A percentile compares a stretch with the other conserved stretches of the same genome.
Conservation (phyloP, 441 rosid species). For the Lepidium campestre region DNA sequence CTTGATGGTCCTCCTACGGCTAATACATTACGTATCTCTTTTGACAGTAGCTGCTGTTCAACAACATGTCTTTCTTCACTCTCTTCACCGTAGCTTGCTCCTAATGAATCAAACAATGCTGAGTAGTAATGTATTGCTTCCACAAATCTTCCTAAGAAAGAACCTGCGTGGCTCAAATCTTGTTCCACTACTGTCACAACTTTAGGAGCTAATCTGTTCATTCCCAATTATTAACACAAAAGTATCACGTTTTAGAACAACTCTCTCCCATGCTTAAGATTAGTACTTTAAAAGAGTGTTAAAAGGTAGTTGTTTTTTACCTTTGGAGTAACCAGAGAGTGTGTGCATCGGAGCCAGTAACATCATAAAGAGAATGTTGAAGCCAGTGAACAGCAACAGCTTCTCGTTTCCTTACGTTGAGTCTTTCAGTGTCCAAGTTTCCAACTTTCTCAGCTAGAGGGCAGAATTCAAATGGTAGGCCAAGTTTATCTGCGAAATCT, state of each 20-base stretch:
- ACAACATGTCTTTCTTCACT: constrained; percentile 95
- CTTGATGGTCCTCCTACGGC: constrained; percentile 83
- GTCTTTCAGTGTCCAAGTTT: constrained; percentile 66
- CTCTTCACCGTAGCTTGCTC: constrained; percentile 93
- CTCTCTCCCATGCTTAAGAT: background rate
- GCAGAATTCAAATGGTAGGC: constrained; percentile 78
- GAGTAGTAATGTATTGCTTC: constrained; percentile 98
- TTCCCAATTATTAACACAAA: background rate
- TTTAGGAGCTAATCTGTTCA: constrained; percentile 80
- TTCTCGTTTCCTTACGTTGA: constrained; percentile 73
- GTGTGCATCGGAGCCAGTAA: constrained; percentile 86
- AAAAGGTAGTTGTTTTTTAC: constrained; percentile 26
- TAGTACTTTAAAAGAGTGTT: background rate
- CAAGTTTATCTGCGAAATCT: constrained; percentile 83
- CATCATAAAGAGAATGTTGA: constrained; percentile 95
- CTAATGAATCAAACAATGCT: constrained; percentile 83
- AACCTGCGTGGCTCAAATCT: constrained; percentile 86
- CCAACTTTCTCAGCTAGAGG: constrained; percentile 87
- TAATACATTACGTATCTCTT: constrained; percentile 79
- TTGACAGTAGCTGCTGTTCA: constrained; percentile 87
- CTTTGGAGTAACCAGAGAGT: constrained; percentile 82
- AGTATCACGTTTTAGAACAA: background rate
- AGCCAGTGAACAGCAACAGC: constrained; percentile 97
- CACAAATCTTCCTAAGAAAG: constrained; percentile 89
- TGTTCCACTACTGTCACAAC: constrained; percentile 97